These are phyloP conservation scores for Phytopythium boreale DNA, from an alignment of 352 stramenopile genomes.

Conservation along the genomic window DNA sequence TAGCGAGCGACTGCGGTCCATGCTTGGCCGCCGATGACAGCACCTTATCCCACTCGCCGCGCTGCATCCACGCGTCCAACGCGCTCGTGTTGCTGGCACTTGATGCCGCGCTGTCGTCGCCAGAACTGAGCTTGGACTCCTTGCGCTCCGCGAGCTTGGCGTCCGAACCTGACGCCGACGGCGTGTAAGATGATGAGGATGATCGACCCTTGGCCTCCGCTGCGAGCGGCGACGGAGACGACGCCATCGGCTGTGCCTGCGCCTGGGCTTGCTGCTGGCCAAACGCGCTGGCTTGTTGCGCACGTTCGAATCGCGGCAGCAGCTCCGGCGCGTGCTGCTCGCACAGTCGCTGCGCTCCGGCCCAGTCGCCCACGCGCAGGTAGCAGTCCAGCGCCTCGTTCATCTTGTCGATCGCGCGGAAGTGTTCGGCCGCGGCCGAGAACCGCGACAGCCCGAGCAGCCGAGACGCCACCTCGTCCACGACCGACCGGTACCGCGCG, in stretches of 20 bases:
- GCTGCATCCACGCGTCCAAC: constrained; percentile 91
- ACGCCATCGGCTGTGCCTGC: constrained; percentile 12
- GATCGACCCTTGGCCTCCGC: constrained; percentile 44
- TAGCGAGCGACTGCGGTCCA: constrained; percentile 64
- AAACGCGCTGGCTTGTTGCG: constrained; percentile 80
- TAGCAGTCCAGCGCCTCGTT: constrained; percentile 91
- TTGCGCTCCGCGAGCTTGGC: constrained; percentile 54
- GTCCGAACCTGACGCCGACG: constrained; percentile 31
- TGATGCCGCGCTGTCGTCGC: constrained; percentile 32
- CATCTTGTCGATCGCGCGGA: constrained; percentile 89
- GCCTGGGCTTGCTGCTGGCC: constrained; percentile 18
- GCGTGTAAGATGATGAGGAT: constrained; percentile 41
- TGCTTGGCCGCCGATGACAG: constrained; percentile 84
- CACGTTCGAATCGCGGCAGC: constrained; percentile 76
- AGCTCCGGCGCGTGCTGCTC: constrained; percentile 78
- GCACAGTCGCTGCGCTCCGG: constrained; percentile 67
- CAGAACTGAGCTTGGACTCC: constrained; percentile 42
- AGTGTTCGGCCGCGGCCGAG: constrained; percentile 85
- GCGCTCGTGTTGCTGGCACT: constrained; percentile 40
- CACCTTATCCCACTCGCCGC: constrained; percentile 92
- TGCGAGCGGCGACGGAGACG: constrained; percentile 27
- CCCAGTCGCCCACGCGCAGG: constrained; percentile 75
- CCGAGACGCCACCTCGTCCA: constrained; percentile 84
- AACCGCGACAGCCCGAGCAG: constrained; percentile 83
- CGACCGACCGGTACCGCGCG: constrained; percentile 86